Conservation (phyloP, 2,329 filamentous ascomycete species). For the Aspergillus brunneoviolaceus region DNA sequence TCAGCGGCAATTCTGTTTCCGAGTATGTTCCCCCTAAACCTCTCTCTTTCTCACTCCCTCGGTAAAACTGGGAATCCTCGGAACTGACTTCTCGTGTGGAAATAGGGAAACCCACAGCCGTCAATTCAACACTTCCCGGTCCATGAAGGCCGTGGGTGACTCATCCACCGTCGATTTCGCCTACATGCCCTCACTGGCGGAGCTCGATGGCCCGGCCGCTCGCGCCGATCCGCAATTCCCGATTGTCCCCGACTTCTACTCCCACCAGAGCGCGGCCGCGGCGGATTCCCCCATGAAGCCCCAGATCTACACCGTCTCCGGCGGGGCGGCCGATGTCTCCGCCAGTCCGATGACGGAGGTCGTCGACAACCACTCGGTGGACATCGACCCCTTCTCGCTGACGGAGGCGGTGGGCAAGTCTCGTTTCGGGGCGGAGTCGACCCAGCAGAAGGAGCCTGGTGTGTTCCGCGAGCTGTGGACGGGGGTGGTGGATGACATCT, state of each 20-base stretch:
- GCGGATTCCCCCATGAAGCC: slow-evolving; percentile 51
- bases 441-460: slow-evolving; percentile 35
- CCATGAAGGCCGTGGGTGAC: slow-evolving; percentile 57
- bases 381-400: slow-evolving; percentile 58
- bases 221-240: slow-evolving; percentile 49
- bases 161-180: slow-evolving; percentile 63
- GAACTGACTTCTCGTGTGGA: slow-evolving; percentile 29
- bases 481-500: slow-evolving; percentile 39
- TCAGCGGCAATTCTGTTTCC: slow-evolving; percentile 43
- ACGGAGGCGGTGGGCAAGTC: slow-evolving; percentile 50
- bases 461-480: slow-evolving; percentile 37
- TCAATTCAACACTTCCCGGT: slow-evolving; percentile 62
- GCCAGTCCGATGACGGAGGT: slow-evolving; percentile 59
- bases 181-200: slow-evolving; percentile 56
- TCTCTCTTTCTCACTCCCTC: not conserved
- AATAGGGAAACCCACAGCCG: slow-evolving; percentile 56
- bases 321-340: slow-evolving; percentile 41
- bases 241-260: slow-evolving; percentile 47
- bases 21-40: slow-evolving; percentile 31
- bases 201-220: slow-evolving; percentile 39
- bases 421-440: slow-evolving; percentile 36
- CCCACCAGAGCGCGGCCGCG: slow-evolving; percentile 27
- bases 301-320: slow-evolving; percentile 56
- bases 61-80: not conserved
- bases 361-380: slow-evolving; percentile 55